Conservation (phyloP, 2,329 filamentous ascomycete species). For the Xylaria sp. region DNA sequence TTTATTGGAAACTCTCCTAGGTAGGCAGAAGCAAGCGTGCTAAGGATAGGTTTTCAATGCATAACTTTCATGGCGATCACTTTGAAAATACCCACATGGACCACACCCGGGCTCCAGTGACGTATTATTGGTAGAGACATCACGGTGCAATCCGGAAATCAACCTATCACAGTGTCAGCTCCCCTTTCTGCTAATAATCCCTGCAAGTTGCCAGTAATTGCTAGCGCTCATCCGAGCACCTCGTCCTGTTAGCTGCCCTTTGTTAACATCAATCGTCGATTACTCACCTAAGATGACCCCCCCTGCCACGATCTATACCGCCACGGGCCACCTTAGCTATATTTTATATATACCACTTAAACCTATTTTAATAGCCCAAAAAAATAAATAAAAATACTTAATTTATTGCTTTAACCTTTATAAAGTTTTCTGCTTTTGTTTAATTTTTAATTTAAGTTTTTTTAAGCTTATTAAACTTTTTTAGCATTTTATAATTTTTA, state of each 20-base stretch:
- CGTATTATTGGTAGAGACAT: not conserved
- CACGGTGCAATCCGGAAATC: not conserved
- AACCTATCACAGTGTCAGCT: conserved; percentile 1
- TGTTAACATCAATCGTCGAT: conserved; percentile 17
- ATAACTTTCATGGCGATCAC: conserved; percentile 9
- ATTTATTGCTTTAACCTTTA: too few species aligned
- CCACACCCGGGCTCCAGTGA: conserved; percentile 4
- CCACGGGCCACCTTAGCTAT: too few species aligned
- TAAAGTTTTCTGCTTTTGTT: too few species aligned
- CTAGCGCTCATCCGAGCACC: not conserved
- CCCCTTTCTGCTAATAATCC: not conserved
- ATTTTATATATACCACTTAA: too few species aligned
- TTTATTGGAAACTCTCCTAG: not conserved
- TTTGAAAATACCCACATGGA: not conserved
- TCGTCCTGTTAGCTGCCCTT: conserved; percentile 10
- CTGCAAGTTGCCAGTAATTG: not conserved
- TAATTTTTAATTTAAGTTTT: too few species aligned
- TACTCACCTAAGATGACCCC: too few species aligned
- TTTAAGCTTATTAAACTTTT: too few species aligned
- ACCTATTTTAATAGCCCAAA: too few species aligned
- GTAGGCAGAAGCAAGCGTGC: too few species aligned
- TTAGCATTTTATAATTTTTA: too few species aligned
- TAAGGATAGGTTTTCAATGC: not conserved
- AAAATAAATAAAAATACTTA: too few species aligned
- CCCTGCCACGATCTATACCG: too few species aligned